These are phyloP conservation scores for Oryza glaberrima DNA, from an alignment of 176 grass and related monocot genomes.

Conservation along the genomic window DNA sequence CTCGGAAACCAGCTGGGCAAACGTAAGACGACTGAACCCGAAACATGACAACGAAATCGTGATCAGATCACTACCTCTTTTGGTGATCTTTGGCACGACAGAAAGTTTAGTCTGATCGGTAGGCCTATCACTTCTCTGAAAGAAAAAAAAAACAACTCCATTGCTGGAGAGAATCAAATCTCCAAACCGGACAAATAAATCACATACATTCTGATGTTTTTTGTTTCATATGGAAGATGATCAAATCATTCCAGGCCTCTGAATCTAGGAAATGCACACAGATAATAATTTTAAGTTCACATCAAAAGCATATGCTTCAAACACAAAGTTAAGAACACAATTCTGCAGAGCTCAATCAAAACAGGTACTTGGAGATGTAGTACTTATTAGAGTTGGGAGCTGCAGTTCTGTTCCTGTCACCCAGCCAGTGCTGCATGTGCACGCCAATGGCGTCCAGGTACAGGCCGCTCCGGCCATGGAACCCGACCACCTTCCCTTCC, in stretches of 20 bases:
- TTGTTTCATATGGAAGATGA: neutral
- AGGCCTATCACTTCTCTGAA: neutral
- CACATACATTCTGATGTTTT: neutral
- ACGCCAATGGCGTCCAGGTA: conserved; percentile 88
- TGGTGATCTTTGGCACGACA: neutral
- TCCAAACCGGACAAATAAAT: conserved; percentile 5
- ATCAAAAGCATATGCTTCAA: neutral
- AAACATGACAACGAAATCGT: neutral
- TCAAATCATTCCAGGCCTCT: neutral
- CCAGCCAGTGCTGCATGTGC: conserved; percentile 93
- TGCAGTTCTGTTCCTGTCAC: conserved; percentile 47
- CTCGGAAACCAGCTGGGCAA: neutral
- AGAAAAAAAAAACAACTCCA: neutral
- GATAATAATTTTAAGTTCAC: neutral
- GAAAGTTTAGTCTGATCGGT: neutral
- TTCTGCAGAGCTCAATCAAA: conserved; percentile 51
- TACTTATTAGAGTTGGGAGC: conserved; percentile 54
- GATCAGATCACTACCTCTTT: neutral
- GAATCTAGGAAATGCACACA: neutral
- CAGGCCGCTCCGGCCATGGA: conserved; percentile 76
- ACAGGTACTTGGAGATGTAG: conserved; percentile 69
- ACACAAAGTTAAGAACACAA: neutral
- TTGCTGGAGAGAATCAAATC: neutral
- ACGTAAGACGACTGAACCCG: neutral
- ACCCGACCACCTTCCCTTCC: conserved; percentile 85